phyloP scores from a whole-genome alignment of 768 basidiomycete genomes.

The Boletus rex-veris region DNA sequence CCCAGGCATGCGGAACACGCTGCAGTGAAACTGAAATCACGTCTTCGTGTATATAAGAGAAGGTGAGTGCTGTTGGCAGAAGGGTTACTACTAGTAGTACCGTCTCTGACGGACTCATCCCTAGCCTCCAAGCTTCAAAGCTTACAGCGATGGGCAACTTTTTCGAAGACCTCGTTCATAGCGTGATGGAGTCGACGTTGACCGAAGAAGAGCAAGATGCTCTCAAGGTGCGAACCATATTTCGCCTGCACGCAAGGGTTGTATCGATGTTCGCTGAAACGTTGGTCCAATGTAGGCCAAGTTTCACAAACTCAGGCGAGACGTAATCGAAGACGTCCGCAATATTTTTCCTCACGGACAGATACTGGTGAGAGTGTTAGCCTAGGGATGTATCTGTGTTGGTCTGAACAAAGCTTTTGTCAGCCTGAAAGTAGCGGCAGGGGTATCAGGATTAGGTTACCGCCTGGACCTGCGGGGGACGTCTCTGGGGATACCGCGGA shows the following conservation, averaged over 20 bases:
- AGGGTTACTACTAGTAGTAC: neutral
- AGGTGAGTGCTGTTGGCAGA: too few relatives aligned
- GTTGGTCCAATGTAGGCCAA: conserved; percentile 19
- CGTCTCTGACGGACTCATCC: neutral
- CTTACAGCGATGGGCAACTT: conserved; percentile 25
- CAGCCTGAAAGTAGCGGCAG: conserved; percentile 25
- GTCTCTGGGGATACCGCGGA: neutral
- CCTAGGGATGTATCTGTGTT: neutral
- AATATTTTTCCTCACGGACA: conserved; percentile 27
- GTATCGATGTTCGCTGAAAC: neutral
- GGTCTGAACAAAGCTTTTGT: neutral
- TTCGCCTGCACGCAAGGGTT: too few relatives aligned
- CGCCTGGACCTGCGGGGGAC: conserved; percentile 13
- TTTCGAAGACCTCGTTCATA: conserved; percentile 28
- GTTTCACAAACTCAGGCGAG: conserved; percentile 28
- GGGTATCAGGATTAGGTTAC: conserved; percentile 22
- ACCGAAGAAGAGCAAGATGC: conserved; percentile 22
- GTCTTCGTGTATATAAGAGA: neutral
- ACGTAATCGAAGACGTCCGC: conserved; percentile 29
- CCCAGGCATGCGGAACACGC: neutral
- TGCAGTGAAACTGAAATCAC: neutral
- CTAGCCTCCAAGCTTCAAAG: neutral
- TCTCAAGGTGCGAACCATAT: conserved; percentile 16
- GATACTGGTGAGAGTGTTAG: conserved; percentile 20
- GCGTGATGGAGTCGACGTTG: conserved; percentile 18